Evolutionary conservation across 345 rosid species (phyloP).

Genomic region (Eucalyptus cloeziana): DNA sequence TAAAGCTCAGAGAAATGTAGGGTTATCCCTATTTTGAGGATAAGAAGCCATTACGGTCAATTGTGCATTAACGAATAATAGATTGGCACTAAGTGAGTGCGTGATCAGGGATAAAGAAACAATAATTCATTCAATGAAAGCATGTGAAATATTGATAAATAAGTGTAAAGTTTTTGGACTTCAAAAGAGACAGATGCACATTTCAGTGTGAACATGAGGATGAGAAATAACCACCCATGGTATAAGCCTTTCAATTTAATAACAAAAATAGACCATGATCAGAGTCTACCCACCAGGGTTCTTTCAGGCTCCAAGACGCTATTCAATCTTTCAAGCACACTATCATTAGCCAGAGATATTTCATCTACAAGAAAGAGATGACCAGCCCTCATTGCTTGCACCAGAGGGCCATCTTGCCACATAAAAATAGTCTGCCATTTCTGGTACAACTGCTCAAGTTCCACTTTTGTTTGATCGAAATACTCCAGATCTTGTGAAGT

Average conservation of each 20-base stretch:
- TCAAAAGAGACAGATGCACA: background rate
- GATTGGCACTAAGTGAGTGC: background rate
- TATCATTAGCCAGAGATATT: conserved; percentile 97
- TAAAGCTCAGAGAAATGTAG: background rate
- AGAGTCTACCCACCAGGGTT: conserved; percentile 45
- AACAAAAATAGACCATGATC: background rate
- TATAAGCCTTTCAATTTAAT: background rate
- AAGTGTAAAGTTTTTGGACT: background rate
- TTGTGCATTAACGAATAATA: background rate
- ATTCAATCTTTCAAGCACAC: conserved; percentile 85
- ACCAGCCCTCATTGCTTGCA: conserved; percentile 85
- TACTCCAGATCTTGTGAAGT: conserved; percentile 28
- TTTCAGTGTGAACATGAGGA: background rate
- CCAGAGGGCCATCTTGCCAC: conserved; percentile 99
- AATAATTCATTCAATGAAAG: background rate
- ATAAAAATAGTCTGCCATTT: conserved; percentile 77
- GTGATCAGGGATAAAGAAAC: background rate
- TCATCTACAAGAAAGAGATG: conserved; percentile 86
- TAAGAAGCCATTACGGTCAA: background rate
- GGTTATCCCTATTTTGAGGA: background rate
- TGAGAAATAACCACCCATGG: background rate
- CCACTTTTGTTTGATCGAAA: conserved; percentile 41
- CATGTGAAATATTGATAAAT: background rate
- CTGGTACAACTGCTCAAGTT: conserved; percentile 43
- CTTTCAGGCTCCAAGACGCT: conserved; percentile 93